A percentile compares a stretch with the other conserved stretches of the same genome.
Evolutionary conservation across 2,329 filamentous ascomycete species (phyloP).

Genomic region (Neofusicoccum laricinum): DNA sequence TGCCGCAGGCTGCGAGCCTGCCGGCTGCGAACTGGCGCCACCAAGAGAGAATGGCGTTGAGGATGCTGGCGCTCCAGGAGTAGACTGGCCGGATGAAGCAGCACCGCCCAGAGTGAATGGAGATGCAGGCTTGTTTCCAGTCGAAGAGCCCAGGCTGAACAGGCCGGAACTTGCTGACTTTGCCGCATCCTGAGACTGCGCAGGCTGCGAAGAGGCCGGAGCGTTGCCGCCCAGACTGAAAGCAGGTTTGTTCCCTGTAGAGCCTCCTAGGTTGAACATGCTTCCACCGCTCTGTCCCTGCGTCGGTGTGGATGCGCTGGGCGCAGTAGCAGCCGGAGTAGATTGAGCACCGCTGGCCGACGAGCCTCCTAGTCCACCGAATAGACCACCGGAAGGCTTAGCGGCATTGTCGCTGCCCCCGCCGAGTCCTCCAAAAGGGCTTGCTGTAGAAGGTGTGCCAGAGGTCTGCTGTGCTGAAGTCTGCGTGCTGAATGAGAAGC

Average conservation of each 20-base stretch:
- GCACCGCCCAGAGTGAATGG: constrained; percentile 27
- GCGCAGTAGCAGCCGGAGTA: constrained; percentile 21
- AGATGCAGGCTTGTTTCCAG: constrained; percentile 28
- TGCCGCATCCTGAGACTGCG: background rate
- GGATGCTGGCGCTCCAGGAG: constrained; percentile 9
- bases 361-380: constrained; percentile 20
- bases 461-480: background rate
- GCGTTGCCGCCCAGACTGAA: constrained; percentile 4
- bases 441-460: constrained; percentile 9
- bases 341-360: constrained; percentile 17
- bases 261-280: constrained; percentile 23
- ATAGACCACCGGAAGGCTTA: constrained; percentile 26
- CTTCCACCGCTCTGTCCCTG: constrained; percentile 4
- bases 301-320: constrained; percentile 21
- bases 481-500: constrained; percentile 3
- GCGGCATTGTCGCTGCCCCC: constrained; percentile 19
- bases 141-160: constrained; percentile 12
- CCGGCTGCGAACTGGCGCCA: background rate
- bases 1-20: background rate
- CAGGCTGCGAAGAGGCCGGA: background rate
- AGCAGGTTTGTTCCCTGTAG: constrained; percentile 26
- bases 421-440: background rate
- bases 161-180: background rate
- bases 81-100: background rate
- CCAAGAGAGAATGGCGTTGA: background rate